Conservation (phyloP, 768 basidiomycete species). For the Hericium coralloides region DNA sequence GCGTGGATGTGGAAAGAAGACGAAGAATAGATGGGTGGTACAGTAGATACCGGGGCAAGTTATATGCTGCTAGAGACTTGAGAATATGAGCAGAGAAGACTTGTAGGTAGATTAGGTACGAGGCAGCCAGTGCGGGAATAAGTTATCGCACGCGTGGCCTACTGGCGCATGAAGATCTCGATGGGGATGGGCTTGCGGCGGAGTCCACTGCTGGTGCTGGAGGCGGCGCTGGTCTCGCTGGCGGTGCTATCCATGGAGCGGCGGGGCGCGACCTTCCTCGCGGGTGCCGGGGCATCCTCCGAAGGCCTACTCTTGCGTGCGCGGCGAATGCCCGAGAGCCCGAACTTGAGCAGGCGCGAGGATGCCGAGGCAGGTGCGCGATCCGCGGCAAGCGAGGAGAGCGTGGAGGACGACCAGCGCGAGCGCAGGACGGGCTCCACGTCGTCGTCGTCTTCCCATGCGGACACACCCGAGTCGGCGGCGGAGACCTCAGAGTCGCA, state of each 20-base stretch:
- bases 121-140: no score
- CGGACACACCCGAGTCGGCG: conserved; percentile 8
- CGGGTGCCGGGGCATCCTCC: neutral
- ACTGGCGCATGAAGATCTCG: conserved; percentile 41
- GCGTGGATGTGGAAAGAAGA: no score
- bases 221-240: conserved; percentile 31
- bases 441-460: neutral
- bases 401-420: conserved; percentile 61
- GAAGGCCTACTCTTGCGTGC: neutral
- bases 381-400: conserved; percentile 28
- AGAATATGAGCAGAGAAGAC: no score
- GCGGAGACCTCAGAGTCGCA: conserved; percentile 11
- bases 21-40: no score
- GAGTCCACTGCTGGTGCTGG: conserved; percentile 35
- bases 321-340: conserved; percentile 14
- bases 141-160: neutral
- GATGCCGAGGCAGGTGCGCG: conserved; percentile 12
- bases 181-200: conserved; percentile 59
- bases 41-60: no score
- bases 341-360: conserved; percentile 17
- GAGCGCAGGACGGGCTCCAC: conserved; percentile 36
- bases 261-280: neutral
- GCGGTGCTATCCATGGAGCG: conserved; percentile 16
- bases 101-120: no score
- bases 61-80: no score